Percentiles rank a stretch among this genome's conserved stretches.
Evolutionary conservation across 2,329 filamentous ascomycete species (phyloP).

Genomic region (Myotisia sp.): DNA sequence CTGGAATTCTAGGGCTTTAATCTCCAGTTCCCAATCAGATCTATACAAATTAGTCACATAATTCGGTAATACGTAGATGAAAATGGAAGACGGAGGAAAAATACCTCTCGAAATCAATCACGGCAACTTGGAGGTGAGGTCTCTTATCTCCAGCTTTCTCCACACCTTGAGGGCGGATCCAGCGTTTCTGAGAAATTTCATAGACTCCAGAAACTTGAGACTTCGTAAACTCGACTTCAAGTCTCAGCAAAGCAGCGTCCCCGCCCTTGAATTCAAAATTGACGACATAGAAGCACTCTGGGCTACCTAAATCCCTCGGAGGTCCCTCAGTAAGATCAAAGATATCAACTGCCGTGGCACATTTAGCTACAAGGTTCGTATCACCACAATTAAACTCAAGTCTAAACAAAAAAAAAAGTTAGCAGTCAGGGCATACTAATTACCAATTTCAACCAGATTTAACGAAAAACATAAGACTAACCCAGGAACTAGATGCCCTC

Average conservation of each 20-base stretch:
- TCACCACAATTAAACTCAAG: slow-evolving; percentile 17
- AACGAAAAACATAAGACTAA: slow-evolving; percentile 13
- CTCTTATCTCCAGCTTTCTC: slow-evolving; percentile 14
- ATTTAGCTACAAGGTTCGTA: slow-evolving; percentile 19
- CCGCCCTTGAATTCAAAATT: slow-evolving; percentile 27
- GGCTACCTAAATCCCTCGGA: slow-evolving; percentile 13
- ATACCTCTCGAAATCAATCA: slow-evolving; percentile 27
- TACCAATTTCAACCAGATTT: neutral
- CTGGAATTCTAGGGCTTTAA: slow-evolving; percentile 27
- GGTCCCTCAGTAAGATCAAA: slow-evolving; percentile 17
- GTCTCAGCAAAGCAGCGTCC: slow-evolving; percentile 20
- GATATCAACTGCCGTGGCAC: slow-evolving; percentile 17
- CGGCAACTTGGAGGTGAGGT: slow-evolving; percentile 22
- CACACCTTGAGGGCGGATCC: slow-evolving; percentile 20
- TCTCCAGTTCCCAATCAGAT: slow-evolving; percentile 29
- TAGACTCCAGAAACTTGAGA: slow-evolving; percentile 19
- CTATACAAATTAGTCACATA: slow-evolving; percentile 14
- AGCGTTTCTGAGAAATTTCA: slow-evolving; percentile 23
- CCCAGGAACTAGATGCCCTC: slow-evolving; percentile 26
- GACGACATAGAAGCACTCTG: slow-evolving; percentile 24
- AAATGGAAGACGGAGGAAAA: neutral
- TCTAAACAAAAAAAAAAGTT: slow-evolving; percentile 1
- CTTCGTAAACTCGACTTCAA: slow-evolving; percentile 25
- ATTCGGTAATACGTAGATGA: neutral
- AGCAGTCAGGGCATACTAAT: neutral